phyloP scores from a whole-genome alignment of 2,329 filamentous ascomycete genomes.

The Cercospora sp. region DNA sequence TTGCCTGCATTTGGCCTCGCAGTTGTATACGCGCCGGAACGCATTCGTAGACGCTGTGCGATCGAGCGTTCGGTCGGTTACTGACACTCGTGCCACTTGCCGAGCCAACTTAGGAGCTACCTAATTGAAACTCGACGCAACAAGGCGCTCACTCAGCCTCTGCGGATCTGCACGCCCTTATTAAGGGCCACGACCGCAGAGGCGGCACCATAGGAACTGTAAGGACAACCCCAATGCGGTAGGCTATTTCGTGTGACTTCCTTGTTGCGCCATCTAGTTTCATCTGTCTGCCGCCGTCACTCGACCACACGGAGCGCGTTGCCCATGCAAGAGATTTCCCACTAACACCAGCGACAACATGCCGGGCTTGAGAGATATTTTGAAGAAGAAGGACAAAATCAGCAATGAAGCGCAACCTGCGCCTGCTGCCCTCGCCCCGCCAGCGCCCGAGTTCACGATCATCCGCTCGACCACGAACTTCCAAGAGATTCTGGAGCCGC shows the following conservation, averaged over 20 bases:
- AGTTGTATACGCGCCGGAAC: neutral
- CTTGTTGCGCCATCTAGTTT: constrained; percentile 1
- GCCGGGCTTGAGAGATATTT: constrained; percentile 62
- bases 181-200: neutral
- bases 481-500: constrained; percentile 75
- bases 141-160: constrained; percentile 8
- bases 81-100: neutral
- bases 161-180: constrained; percentile 5
- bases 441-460: constrained; percentile 71
- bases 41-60: neutral
- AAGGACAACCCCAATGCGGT: constrained; percentile 7
- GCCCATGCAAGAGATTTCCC: neutral
- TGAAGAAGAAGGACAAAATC: constrained; percentile 64
- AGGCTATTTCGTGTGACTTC: constrained; percentile 7
- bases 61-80: neutral
- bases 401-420: constrained; percentile 37
- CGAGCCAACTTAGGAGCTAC: neutral
- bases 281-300: neutral
- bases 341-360: constrained; percentile 31
- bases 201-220: neutral
- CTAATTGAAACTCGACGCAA: neutral
- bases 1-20: neutral
- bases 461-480: constrained; percentile 79
- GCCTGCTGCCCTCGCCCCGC: constrained; percentile 2
- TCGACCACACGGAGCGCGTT: neutral